A percentile compares a stretch with the other conserved stretches of the same genome.
Conservation (phyloP, 2,329 filamentous ascomycete species). For the Juglanconis sp. region DNA sequence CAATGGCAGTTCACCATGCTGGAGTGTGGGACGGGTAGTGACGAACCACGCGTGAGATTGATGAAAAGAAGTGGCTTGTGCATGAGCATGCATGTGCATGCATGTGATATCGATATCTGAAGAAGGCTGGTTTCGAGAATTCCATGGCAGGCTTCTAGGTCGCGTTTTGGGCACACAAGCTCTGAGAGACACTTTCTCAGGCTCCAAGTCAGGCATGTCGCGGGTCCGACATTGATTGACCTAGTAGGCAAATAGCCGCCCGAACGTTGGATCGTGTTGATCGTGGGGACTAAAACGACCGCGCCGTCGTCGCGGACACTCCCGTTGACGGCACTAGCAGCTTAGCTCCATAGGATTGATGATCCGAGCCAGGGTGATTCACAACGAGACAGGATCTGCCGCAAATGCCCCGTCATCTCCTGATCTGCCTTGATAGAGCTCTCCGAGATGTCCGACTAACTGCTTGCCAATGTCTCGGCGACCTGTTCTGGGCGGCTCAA, state of each 20-base stretch:
- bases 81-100: not conserved
- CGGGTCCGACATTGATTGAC: not conserved
- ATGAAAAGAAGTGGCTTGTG: constrained; percentile 3
- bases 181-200: not conserved
- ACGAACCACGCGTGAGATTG: constrained; percentile 16
- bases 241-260: not conserved
- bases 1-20: constrained; percentile 11
- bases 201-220: not conserved
- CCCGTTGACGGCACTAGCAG: not conserved
- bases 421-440: too few relatives aligned
- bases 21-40: constrained; percentile 3
- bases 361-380: too few relatives aligned
- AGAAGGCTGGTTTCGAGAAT: not conserved
- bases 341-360: not conserved
- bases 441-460: too few relatives aligned
- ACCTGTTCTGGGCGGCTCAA: too few relatives aligned
- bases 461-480: too few relatives aligned
- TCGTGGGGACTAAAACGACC: not conserved
- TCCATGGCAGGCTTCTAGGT: not conserved
- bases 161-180: not conserved
- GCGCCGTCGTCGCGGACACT: constrained; percentile 4
- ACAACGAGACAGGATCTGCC: too few relatives aligned
- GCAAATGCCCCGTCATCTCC: too few relatives aligned
- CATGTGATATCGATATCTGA: not conserved
- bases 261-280: not conserved